A percentile compares a stretch with the other conserved stretches of the same genome.
Evolutionary conservation across 23 red algal genomes (phyloP).

Genomic region (Gracilaria gracilis): DNA sequence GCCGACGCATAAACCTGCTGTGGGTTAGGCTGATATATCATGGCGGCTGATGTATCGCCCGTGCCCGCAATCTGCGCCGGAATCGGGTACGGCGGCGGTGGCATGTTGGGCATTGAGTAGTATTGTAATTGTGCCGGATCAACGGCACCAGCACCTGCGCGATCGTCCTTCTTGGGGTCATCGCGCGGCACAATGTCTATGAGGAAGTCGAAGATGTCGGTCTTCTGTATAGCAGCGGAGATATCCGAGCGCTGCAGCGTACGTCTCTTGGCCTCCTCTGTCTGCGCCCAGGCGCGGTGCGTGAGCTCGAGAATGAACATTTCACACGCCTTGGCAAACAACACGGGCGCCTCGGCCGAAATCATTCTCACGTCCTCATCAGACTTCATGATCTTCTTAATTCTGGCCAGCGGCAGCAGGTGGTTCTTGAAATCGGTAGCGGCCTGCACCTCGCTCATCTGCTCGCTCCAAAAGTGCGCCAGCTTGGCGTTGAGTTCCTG

Average conservation of each 20-base stretch:
- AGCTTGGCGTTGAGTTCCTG: conserved; percentile 81
- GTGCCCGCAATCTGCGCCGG: conserved; percentile 54
- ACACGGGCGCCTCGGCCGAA: conserved; percentile 95
- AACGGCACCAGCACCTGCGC: conserved; percentile 37
- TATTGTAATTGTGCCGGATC: conserved; percentile 58
- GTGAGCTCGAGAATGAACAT: conserved; percentile 99
- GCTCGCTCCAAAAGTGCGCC: conserved; percentile 83
- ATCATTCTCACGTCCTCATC: conserved; percentile 99
- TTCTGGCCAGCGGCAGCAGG: conserved; percentile 94
- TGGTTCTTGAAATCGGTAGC: conserved; percentile 99
- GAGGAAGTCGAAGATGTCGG: conserved; percentile 99
- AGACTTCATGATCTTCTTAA: conserved; percentile 99
- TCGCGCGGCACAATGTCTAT: conserved; percentile 98
- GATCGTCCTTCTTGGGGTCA: conserved; percentile 86
- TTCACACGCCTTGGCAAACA: conserved; percentile 99
- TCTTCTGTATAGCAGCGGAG: conserved; percentile 97
- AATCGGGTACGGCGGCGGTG: conserved; percentile 36
- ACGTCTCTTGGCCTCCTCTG: conserved; percentile 92
- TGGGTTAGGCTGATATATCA: conserved; percentile 49
- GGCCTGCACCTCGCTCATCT: conserved; percentile 79
- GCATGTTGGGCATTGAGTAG: conserved; percentile 47
- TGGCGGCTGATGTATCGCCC: conserved; percentile 60
- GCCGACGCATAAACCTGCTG: conserved; percentile 50
- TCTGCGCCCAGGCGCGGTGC: conserved; percentile 95
- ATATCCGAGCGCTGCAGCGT: conserved; percentile 97